phyloP scores from a whole-genome alignment of 129 eudicot species.

The Flaveria brownii region DNA sequence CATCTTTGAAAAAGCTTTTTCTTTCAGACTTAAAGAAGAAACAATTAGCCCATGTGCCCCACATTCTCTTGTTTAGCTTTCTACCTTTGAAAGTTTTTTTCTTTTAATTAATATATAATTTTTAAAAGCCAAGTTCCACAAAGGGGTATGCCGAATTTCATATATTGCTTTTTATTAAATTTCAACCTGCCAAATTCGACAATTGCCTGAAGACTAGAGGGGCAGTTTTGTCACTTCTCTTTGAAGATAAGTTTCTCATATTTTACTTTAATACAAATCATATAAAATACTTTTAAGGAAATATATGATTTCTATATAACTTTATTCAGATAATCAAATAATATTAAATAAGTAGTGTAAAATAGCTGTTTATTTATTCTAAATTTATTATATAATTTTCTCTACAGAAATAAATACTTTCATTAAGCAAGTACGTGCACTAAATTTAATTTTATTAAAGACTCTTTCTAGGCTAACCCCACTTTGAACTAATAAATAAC shows the following conservation, averaged over 20 bases:
- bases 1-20: neutral
- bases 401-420: too few species aligned
- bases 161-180: neutral
- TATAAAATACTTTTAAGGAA: neutral
- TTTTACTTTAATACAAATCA: too few species aligned
- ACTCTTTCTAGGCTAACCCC: neutral
- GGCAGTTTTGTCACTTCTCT: neutral
- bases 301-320: neutral
- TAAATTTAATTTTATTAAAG: neutral
- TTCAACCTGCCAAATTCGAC: neutral
- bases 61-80: neutral
- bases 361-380: too few species aligned
- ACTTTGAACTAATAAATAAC: neutral
- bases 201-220: neutral
- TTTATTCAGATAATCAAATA: neutral
- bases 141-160: neutral
- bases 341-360: too few species aligned
- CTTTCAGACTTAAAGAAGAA: neutral
- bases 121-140: neutral
- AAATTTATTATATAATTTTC: too few species aligned
- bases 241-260: neutral
- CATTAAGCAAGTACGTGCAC: too few species aligned
- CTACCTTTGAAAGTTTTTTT: neutral
- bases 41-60: constrained; percentile 12
- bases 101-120: neutral